These are phyloP conservation scores for Microcos paniculata DNA, from an alignment of 345 rosid species.

Conservation along the genomic window DNA sequence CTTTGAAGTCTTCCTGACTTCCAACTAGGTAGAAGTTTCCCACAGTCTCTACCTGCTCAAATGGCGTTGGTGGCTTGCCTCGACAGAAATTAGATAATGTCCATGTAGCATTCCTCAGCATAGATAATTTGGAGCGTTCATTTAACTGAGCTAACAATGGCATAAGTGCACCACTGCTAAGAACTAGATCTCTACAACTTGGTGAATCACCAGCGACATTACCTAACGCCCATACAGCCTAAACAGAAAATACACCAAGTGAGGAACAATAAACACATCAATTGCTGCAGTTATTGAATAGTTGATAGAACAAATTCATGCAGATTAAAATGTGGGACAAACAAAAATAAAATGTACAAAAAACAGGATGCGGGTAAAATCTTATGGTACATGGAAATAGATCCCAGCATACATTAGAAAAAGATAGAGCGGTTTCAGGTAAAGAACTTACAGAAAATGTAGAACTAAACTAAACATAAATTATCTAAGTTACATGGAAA, in stretches of 20 bases:
- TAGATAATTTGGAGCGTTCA: constrained; percentile 61
- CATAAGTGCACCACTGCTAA: constrained; percentile 57
- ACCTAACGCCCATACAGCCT: constrained; percentile 87
- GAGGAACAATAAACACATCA: background rate
- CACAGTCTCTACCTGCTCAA: constrained; percentile 52
- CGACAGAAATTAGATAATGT: constrained; percentile 73
- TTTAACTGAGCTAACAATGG: constrained; percentile 69
- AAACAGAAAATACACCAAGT: constrained; percentile 5
- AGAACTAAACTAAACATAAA: background rate
- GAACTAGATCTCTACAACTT: constrained; percentile 71
- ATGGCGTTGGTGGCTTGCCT: constrained; percentile 75
- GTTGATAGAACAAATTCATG: background rate
- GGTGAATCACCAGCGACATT: constrained; percentile 82
- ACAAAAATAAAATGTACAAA: background rate
- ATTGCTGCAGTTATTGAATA: background rate
- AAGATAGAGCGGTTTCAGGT: background rate
- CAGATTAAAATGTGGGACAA: background rate
- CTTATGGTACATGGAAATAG: background rate
- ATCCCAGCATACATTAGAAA: background rate
- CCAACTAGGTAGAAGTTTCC: constrained; percentile 6
- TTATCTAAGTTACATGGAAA: background rate
- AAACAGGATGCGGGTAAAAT: background rate
- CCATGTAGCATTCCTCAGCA: constrained; percentile 83
- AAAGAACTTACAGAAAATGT: background rate
- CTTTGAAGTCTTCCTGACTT: background rate